These are phyloP conservation scores for Ophiostoma himal-ulmi DNA, from an alignment of 2,329 filamentous ascomycete species.

Conservation along the genomic window DNA sequence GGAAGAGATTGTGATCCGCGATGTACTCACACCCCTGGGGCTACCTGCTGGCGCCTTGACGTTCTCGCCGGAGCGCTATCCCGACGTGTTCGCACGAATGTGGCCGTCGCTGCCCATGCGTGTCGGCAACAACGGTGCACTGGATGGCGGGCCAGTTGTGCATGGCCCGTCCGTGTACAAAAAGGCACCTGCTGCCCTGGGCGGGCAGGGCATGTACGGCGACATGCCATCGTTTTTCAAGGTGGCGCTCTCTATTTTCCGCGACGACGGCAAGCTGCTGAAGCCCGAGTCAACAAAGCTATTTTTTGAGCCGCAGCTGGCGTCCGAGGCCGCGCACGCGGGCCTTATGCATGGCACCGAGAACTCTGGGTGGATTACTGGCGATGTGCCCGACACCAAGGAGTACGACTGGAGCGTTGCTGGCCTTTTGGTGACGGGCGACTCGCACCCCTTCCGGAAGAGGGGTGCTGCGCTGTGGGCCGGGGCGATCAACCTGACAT, in stretches of 20 bases:
- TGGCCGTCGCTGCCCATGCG: slow-evolving; percentile 26
- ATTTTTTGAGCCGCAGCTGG: slow-evolving; percentile 46
- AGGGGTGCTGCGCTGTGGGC: slow-evolving; percentile 40
- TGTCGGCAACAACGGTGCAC: slow-evolving; percentile 17
- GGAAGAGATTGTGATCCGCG: slow-evolving; percentile 22
- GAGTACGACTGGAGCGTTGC: slow-evolving; percentile 40
- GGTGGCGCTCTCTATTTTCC: slow-evolving; percentile 42
- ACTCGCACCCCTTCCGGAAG: slow-evolving; percentile 35
- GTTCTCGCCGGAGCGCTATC: slow-evolving; percentile 24
- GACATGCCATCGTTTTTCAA: slow-evolving; percentile 39
- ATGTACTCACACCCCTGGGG: slow-evolving; percentile 26
- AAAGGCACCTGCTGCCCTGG: slow-evolving; percentile 23
- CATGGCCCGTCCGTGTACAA: slow-evolving; percentile 15
- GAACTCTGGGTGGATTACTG: slow-evolving; percentile 29
- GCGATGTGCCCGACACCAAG: slow-evolving; percentile 32
- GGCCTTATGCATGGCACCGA: slow-evolving; percentile 31
- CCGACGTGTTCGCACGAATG: slow-evolving; percentile 20
- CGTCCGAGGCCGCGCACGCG: slow-evolving; percentile 24
- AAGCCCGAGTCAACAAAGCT: slow-evolving; percentile 31
- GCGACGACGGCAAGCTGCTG: slow-evolving; percentile 45
- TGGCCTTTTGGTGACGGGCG: slow-evolving; percentile 38
- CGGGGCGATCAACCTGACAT: slow-evolving; percentile 43
- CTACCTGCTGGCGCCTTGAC: slow-evolving; percentile 23
- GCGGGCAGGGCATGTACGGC: slow-evolving; percentile 36
- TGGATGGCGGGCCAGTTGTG: slow-evolving; percentile 20